Evolutionary conservation across 2,329 filamentous ascomycete species (phyloP), one percentile per base, ranked within the genome.

Genomic region (Fusarium dlaminii): DNA sequence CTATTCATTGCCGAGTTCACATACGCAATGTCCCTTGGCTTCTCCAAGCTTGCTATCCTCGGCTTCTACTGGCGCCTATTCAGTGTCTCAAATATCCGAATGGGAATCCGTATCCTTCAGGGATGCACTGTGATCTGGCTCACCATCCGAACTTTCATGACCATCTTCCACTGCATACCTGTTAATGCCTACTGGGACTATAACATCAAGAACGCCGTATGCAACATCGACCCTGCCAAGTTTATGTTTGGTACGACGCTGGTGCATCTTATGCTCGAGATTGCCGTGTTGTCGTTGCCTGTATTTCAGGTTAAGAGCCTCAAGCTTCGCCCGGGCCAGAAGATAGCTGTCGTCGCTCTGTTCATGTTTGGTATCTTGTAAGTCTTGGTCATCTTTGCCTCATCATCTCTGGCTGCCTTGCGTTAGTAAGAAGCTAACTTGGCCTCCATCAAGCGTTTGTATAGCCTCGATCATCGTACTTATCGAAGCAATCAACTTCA

Each of bases 291-390:
- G 9, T 73, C 70, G 3, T 49, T 73, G 37, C 70, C 70, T 46
- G 52, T 73, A 36, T 73, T 73, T 24, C 70, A 73, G 45, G 70
- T 73, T 9, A 73, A 73, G 64, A 69, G 17, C 8, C 45, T 73
- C 14, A 66, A 73, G 46, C 69, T 73, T 49, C 70, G 59, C 3
- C 24, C 27, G 1, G 70, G 70, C 2, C 70, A 73, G 32, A 73
- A 73, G 70, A 51, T 73, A 34, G 70, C 70, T 39, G 70, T 73
- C 24, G 59, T 73, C 10, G 70, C 69, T 20, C 49, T 73, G 55
- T 73, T 73, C 18, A 73, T 73, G 70, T 73, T 73, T 61, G 70
- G 70, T 73, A 73, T 73, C 60, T 73, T 73, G 70, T 73, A 39
- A 22, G 70, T 65, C 24, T 48, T n/a, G 3, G 39, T 12, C 17